phyloP scores from a whole-genome alignment of 1,284 basidiomycete species.

The Tilletia walkeri region DNA sequence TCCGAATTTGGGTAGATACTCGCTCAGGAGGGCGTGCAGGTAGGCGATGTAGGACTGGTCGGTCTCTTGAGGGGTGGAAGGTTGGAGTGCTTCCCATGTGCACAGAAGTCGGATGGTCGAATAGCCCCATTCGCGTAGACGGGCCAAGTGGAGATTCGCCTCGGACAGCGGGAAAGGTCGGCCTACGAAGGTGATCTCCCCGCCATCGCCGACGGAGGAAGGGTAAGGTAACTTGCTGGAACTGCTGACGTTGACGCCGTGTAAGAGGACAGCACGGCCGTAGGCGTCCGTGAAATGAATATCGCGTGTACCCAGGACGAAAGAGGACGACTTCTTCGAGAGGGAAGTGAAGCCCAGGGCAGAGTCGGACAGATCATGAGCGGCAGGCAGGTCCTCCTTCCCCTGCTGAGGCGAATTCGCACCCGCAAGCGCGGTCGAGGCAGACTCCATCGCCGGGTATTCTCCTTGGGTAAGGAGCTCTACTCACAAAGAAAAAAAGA shows the following conservation, averaged over 20 bases:
- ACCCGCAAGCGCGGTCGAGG: slow-evolving; percentile 18
- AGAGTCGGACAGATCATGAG: not conserved
- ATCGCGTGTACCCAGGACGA: slow-evolving; percentile 20
- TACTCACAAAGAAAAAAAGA: too few species aligned
- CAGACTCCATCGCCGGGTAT: too few species aligned
- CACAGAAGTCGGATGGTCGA: slow-evolving; percentile 66
- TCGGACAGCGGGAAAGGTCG: slow-evolving; percentile 56
- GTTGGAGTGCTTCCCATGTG: slow-evolving; percentile 95
- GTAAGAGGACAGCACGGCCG: slow-evolving; percentile 53
- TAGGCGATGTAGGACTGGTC: slow-evolving; percentile 82
- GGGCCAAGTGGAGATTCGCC: slow-evolving; percentile 47
- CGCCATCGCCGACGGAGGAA: slow-evolving; percentile 51
- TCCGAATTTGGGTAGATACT: slow-evolving; percentile 74
- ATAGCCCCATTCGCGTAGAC: slow-evolving; percentile 56
- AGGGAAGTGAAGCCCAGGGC: not conserved
- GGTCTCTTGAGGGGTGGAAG: slow-evolving; percentile 67
- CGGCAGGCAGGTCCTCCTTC: slow-evolving; percentile 19
- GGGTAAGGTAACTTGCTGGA: slow-evolving; percentile 54
- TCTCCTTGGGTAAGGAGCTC: too few species aligned
- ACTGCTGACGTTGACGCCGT: slow-evolving; percentile 56
- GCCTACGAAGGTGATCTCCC: slow-evolving; percentile 52
- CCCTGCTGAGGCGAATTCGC: too few species aligned
- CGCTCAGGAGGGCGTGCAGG: slow-evolving; percentile 68
- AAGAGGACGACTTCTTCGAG: not conserved
- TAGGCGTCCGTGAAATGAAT: slow-evolving; percentile 48